Base-by-base conservation (phyloP, 2,329 filamentous ascomycete species). In the Xylogone sp. region DNA sequence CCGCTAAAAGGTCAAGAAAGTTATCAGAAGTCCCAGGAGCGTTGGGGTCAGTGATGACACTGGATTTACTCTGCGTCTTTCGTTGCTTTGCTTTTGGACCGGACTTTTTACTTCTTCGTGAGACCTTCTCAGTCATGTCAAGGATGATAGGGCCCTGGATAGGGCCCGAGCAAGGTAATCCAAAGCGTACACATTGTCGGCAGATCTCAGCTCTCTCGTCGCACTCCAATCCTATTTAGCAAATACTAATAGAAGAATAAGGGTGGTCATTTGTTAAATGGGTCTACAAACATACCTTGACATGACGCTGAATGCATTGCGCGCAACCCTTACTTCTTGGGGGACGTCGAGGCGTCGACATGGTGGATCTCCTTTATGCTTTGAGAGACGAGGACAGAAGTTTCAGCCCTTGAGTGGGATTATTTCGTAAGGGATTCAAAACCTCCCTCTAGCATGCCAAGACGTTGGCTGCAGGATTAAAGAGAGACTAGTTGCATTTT, bases 141-240 rank as follows among this genome's bases (percentile, higher is more conserved):
- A 51, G 34, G 18, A 51, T 31, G n/a, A 51, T 42, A 2, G 22
- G 27, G 12, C 49, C 49, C 3, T 43, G 44, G 21, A 47, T 27
- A 8, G 43, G 43, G 13, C 49, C 49, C 3, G 49, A 47, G 31
- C 49, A 51, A 3, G 24, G 19, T 20, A 42, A 43, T 7, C 49
- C 49, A 43, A 51, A 47, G 43, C 49, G 31, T 12, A 51, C 34
- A 21, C 49, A 51, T 47, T 51, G 49, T 21, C 44, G 42, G 31
- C 49, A 48, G 21, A 46, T 22, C 16, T 45, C 29, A 7, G 44
- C 20, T 29, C 29, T 51, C 21, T 47, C 43, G n/a, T 51, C 49
- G 22, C 49, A 51, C 49, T 51, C 16, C 42, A 27, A 29, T 39
- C 5, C n/a, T 20, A 29, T 19, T 39, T 24, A n/a, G 18, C n/a